Base-by-base conservation (phyloP, 2,329 filamentous ascomycete species). In the Elsinoe australis region DNA sequence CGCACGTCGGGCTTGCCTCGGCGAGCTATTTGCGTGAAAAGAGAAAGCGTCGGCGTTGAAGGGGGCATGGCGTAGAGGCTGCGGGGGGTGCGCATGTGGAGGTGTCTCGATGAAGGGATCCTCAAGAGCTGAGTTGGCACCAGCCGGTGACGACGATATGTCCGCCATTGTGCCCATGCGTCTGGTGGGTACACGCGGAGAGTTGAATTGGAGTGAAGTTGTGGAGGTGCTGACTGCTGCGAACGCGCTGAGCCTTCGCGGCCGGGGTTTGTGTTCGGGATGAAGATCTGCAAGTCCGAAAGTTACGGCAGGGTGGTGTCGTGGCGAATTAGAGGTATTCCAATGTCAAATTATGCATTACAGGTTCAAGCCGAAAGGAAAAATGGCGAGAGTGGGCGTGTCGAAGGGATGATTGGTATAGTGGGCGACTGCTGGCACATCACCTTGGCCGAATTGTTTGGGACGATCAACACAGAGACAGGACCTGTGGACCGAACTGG, bases 1-100 rank as follows among this genome's bases (percentile, higher is more conserved):
- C 35, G 88, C 88, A 55, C 85, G 83, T 67, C 86, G 94, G 32
- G 88, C 87, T 62, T 95, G 88, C 49, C 81, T 79, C 7, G 90
- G 87, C 1, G 90, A 95, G 21, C 35, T 38, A 21, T 85, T 74
- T n/a, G 87, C 78, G 55, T 85, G 85, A 17, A 90, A 72, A 29
- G 82, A 82, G 64, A 94, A 89, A 21, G 86, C 70, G 17, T 61
- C 56, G 41, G 79, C 79, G 64, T 95, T 87, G 63, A 94, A 94
- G 54, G 80, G 78, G 49, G 87, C 88, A 66, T 86, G 92, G 55
- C 88, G 82, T 55, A 89, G 79, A 42, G 72, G 61, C 29, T 68
- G 68, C 31, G 60, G 52, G 48, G 49, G 21, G 33, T 58, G 54
- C 63, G 64, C 54, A 52, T 61, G 62, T 46, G 62, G 54, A 5